Conservation (phyloP, 352 stramenopile genomes). For the Globisporangium splendens region DNA sequence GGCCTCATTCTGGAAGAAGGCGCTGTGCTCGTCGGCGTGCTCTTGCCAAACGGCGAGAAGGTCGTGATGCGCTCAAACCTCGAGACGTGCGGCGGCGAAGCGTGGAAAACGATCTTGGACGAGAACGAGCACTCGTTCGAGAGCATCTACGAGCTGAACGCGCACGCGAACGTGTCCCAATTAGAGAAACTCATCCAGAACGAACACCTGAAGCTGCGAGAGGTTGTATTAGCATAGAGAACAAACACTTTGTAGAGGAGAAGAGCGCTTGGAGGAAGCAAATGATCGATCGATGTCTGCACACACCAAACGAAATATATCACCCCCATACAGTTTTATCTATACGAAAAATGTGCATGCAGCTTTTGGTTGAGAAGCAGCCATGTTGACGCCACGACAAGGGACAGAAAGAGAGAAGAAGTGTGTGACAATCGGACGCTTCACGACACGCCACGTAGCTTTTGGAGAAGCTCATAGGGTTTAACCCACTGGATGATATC, state of each 20-base stretch:
- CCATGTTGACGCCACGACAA: no score
- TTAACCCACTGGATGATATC: no score
- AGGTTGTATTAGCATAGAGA: conserved; percentile 56
- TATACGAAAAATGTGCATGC: no score
- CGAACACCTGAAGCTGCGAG: conserved; percentile 74
- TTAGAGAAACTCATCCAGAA: conserved; percentile 85
- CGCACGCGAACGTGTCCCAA: conserved; percentile 78
- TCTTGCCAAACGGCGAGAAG: conserved; percentile 89
- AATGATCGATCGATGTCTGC: background rate
- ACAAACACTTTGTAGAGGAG: background rate
- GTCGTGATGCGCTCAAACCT: conserved; percentile 91
- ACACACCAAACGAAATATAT: conserved; percentile 5
- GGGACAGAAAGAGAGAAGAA: no score
- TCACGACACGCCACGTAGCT: no score
- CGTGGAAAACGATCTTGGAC: conserved; percentile 92
- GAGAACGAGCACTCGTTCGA: conserved; percentile 95
- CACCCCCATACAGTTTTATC: conserved; percentile 1
- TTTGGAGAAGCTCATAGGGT: no score
- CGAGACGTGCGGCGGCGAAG: conserved; percentile 91
- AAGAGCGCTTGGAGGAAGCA: background rate
- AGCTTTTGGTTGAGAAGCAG: no score
- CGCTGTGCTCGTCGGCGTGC: conserved; percentile 93
- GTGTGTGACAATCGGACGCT: no score
- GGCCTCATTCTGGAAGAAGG: conserved; percentile 91
- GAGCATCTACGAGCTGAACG: conserved; percentile 93